Conservation (phyloP, 2,329 filamentous ascomycete genomes). For the Talaromyces funiculosus region DNA sequence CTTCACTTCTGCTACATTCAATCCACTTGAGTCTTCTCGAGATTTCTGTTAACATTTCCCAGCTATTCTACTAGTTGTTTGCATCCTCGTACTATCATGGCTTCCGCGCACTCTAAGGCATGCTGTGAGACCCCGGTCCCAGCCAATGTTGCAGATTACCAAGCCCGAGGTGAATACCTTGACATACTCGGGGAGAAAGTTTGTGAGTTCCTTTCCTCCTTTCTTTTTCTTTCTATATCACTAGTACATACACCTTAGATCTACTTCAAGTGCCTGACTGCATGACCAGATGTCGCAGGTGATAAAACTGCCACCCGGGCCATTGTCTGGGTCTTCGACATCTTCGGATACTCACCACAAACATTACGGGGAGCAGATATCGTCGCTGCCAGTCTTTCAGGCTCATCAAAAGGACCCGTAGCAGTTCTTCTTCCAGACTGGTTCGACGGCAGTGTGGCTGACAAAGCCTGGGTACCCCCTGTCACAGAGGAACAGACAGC, state of each 20-base stretch:
- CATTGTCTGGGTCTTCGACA: constrained; percentile 41
- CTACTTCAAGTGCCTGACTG: too few species aligned
- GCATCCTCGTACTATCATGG: background rate
- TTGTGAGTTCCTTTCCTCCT: background rate
- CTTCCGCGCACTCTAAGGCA: constrained; percentile 3
- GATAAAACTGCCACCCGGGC: constrained; percentile 7
- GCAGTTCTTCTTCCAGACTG: constrained; percentile 37
- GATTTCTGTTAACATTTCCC: background rate
- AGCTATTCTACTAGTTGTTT: background rate
- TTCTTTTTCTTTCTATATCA: too few species aligned
- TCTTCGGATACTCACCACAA: constrained; percentile 61
- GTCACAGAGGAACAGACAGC: constrained; percentile 59
- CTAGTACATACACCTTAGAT: too few species aligned
- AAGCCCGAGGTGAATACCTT: constrained; percentile 6
- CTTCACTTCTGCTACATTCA: background rate
- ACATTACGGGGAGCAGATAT: constrained; percentile 63
- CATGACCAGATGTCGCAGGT: constrained; percentile 10
- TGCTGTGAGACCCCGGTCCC: constrained; percentile 10
- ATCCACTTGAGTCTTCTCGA: background rate
- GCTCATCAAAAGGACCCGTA: constrained; percentile 28
- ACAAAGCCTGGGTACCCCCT: constrained; percentile 52
- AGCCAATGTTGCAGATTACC: background rate
- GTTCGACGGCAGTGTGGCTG: constrained; percentile 41
- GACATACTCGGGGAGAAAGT: constrained; percentile 1
- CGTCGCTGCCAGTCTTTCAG: constrained; percentile 20